Evolutionary conservation across 2,329 filamentous ascomycete genomes (phyloP), one percentile per base, ranked within the genome.

Genomic region (Alternaria arborescens): DNA sequence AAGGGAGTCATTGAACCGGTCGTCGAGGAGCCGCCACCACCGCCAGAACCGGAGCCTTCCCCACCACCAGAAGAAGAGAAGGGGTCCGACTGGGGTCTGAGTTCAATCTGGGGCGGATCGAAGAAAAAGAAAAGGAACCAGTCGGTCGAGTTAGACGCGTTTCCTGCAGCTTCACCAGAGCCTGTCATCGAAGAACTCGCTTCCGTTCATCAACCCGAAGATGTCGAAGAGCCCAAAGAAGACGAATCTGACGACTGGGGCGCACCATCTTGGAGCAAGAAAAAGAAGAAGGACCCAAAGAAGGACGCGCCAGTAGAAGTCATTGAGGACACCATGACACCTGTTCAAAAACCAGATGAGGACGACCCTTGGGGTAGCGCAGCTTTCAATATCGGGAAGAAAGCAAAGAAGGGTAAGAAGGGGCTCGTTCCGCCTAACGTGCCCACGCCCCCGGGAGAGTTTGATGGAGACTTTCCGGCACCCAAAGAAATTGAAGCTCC

Each of bases 211-310:
- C 76, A 78, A 57, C 82, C 83, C n/a, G 82, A 82, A 62, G 79
- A 74, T 24, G 77, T 85, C 8, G 82, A 85, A 58, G 84, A 86
- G 67, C 81, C 83, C 2, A 82, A 82, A 58, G 76, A 75, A 16
- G 82, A 83, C 28, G 78, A 80, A 14, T 84, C 86, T 55, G 85
- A 85, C 58, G 86, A 86, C 66, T 87, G 86, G 73, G 83, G 80
- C 60, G 83, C 84, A 48, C 88, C 86, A 81, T 84, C 83, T 32
- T 86, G 83, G 52, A 82, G 83, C 6, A 86, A 84, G 61, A 87
- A 73, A 54, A 78, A 73, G 60, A 69, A 78, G 59, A 81, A 70
- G 42, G 66, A 65, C 24, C 70, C 72, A 8, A 77, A 76, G 65
- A 82, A 81, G 62, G 78, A 80, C 46, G 76, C 73, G 14, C 71